A percentile compares a stretch with the other conserved stretches of the same genome.
Conservation (phyloP, 805 yeast species). For the Kodamaea neixiangensis region DNA sequence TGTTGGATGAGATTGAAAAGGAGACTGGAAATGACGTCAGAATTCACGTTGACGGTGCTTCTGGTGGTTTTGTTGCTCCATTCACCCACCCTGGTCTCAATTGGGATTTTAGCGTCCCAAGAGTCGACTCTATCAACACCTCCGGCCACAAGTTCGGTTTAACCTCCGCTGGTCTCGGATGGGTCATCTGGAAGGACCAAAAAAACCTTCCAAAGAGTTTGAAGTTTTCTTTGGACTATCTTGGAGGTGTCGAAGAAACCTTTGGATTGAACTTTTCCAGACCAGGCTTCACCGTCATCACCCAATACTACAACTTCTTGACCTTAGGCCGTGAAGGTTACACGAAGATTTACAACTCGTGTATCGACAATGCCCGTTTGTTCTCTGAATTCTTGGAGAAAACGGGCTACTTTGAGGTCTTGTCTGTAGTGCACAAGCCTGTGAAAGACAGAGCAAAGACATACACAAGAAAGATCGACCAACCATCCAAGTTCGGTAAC, state of each 20-base stretch:
- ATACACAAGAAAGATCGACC: constrained; percentile 20
- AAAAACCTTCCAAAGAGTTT: constrained; percentile 66
- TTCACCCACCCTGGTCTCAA: constrained; percentile 70
- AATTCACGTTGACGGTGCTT: constrained; percentile 92
- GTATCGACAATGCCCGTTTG: constrained; percentile 74
- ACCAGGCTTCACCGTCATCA: constrained; percentile 89
- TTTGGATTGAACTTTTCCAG: constrained; percentile 87
- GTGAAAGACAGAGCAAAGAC: constrained; percentile 17
- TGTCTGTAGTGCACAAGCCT: constrained; percentile 76
- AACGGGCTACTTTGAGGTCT: constrained; percentile 65
- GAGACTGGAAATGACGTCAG: constrained; percentile 70
- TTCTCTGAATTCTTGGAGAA: constrained; percentile 62
- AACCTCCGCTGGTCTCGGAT: constrained; percentile 88
- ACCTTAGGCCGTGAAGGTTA: constrained; percentile 75
- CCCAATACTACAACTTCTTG: constrained; percentile 82
- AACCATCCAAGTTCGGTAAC: constrained; percentile 8
- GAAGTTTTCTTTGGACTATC: constrained; percentile 75
- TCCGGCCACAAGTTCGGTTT: constrained; percentile 94
- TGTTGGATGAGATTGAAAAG: constrained; percentile 68
- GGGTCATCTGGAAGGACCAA: constrained; percentile 81
- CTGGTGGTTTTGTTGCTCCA: constrained; percentile 90
- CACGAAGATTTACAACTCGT: constrained; percentile 56
- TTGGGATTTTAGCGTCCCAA: constrained; percentile 80
- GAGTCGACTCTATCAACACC: constrained; percentile 84
- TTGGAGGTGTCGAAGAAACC: constrained; percentile 88